A percentile compares a stretch with the other conserved stretches of the same genome.
Conservation (phyloP, 108 stramenopile species). For the Nannochloropsis granulata region DNA sequence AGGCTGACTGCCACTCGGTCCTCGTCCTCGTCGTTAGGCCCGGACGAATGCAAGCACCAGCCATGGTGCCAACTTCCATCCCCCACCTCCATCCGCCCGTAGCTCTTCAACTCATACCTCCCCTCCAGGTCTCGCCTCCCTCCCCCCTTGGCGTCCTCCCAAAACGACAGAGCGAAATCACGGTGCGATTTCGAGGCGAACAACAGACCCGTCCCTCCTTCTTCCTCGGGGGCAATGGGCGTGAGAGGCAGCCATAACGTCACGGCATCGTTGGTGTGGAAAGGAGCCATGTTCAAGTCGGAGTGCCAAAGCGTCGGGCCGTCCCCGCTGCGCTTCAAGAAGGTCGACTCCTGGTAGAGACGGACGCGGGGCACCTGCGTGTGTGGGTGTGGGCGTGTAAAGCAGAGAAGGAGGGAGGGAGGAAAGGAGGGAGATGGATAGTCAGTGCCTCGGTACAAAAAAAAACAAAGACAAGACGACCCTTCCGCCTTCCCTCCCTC, state of each 20-base stretch:
- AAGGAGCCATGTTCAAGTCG: constrained; percentile 33
- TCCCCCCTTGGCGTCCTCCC: constrained; percentile 12
- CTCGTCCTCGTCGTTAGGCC: constrained; percentile 7
- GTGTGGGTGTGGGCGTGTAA: background rate
- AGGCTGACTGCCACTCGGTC: constrained; percentile 20
- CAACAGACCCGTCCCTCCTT: constrained; percentile 20
- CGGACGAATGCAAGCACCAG: constrained; percentile 31
- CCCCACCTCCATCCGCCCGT: constrained; percentile 5
- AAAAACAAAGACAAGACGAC: background rate
- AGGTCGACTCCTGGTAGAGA: constrained; percentile 28
- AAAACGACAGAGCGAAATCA: constrained; percentile 32
- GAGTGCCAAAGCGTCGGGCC: constrained; percentile 31
- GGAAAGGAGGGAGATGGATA: background rate
- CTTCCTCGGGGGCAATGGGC: constrained; percentile 2
- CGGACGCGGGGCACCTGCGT: background rate
- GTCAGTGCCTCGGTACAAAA: background rate
- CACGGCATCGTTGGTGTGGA: constrained; percentile 35
- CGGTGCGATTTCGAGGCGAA: constrained; percentile 21
- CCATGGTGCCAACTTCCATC: constrained; percentile 36
- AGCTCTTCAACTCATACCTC: constrained; percentile 1
- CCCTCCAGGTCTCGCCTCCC: constrained; percentile 12
- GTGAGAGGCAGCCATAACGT: constrained; percentile 29
- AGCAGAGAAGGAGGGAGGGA: background rate
- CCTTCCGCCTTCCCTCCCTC: background rate
- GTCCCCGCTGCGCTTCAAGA: constrained; percentile 28